phyloP scores from a whole-genome alignment of 257 asterid genomes.

The Leptodermis oblonga region DNA sequence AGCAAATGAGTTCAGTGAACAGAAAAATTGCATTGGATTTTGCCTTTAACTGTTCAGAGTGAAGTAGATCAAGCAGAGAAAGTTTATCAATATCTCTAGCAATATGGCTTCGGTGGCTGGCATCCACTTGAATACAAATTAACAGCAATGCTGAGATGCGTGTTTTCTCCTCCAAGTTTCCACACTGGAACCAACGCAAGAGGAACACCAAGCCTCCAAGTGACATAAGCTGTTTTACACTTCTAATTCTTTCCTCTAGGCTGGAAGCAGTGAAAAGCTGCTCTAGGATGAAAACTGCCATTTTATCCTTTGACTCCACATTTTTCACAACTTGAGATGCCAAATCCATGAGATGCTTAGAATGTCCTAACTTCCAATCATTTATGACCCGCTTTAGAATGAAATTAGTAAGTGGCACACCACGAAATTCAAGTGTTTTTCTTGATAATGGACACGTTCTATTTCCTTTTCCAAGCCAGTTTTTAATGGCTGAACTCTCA shows the following conservation, averaged over 20 bases:
- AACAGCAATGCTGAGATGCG: conserved; percentile 35
- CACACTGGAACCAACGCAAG: conserved; percentile 37
- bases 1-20: conserved; percentile 57
- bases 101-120: conserved; percentile 41
- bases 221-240: conserved; percentile 43
- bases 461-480: conserved; percentile 52
- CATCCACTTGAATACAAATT: conserved; percentile 54
- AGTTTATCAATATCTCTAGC: conserved; percentile 37
- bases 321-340: conserved; percentile 27
- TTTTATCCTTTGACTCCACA: conserved; percentile 26
- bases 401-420: conserved; percentile 54
- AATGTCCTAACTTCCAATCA: conserved; percentile 54
- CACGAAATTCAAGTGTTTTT: conserved; percentile 39
- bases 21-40: conserved; percentile 36
- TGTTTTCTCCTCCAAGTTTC: conserved; percentile 41
- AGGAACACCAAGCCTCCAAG: conserved; percentile 60
- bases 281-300: conserved; percentile 36
- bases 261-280: conserved; percentile 41
- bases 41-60: conserved; percentile 26
- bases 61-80: conserved; percentile 45
- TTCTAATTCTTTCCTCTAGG: conserved; percentile 39
- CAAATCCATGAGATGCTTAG: conserved; percentile 34
- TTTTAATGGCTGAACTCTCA: conserved; percentile 55
- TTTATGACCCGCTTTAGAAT: conserved; percentile 57
- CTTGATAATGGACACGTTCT: conserved; percentile 60